Evolutionary conservation across 371 early-diverging fungal species (phyloP), one percentile per base, ranked within the genome.

Genomic region (Mucor racemosus): DNA sequence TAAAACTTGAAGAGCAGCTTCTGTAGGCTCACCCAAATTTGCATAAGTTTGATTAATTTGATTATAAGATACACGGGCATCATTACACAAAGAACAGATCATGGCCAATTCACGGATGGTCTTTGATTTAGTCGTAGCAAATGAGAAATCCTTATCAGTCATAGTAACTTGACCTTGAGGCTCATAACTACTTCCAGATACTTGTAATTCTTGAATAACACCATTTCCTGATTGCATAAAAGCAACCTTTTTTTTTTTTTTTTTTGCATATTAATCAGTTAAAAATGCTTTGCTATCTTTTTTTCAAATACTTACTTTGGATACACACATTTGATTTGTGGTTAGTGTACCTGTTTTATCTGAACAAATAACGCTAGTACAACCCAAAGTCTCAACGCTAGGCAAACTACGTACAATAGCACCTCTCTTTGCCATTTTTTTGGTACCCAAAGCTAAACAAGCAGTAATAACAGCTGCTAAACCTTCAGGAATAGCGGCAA

Each of bases 401-500:
- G 94, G 93, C 58, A 99, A 81, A 60, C 90, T 90, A 39, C 98
- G 89, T 10, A 99, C 98, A 73, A 99, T 96, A 17, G 98, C 99
- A 64, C 95, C 92, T 79, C 94, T 90, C 59, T 90, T 88, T 58
- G 99, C 98, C 99, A 99, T 97, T 77, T 93, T 93, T 75, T 94
- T 92, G 57, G 98, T 97, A 57, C 97, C 98, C 46, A 97, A 87
- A 34, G 98, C 97, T 62, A 99, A 85, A 75, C 97, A 97, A 44
- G 98, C 97, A 26, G 99, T 97, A 66, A 98, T 98, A 62, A 97
- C 95, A 54, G 97, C 98, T 14, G 97, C 95, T 44, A 99, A 80
- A 59, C 99, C 99, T 87, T 99, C 99, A 60, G 99, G 99, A 71
- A 99, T 99, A 59, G 98, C 99, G 50, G 99, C 98, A n/a, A 99